Evolutionary conservation across 1,284 basidiomycete species (phyloP), one percentile per base, ranked within the genome.

Genomic region (Vanrija sp.): DNA sequence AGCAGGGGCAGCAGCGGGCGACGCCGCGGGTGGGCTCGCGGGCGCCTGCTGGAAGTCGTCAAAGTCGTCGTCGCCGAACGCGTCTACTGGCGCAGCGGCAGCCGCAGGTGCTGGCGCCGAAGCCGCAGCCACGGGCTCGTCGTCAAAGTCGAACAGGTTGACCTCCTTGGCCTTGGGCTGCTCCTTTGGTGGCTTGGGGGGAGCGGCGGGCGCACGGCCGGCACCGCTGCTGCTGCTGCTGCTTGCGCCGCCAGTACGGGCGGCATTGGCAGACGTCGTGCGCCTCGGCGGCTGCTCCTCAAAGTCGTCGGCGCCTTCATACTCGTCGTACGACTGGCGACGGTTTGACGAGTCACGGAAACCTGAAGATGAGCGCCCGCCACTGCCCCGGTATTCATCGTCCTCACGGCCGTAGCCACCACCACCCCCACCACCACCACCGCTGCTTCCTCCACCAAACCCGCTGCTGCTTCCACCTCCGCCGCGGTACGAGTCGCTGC

Each of bases 301-400:
- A 61, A 98, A 96, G 69, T 93, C 90, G 52, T 96, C 96, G 1
- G 96, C 95, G 4, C 95, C 96, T 64, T 97, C 89, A 73, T 98
- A 98, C 73, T 97, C 95, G 65, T 98, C 94, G 38, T 65, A 73
- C 25, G 65, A 63, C 25, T 47, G 49, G 45, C 53, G 52, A n/a
- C 37, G n/a, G 31, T 36, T 41, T 18, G n/a, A 20, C 9, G 41
- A 27, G 47, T 57, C 55, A 8, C 44, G 46, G 51, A 53, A 57
- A 16, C 23, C 23, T 18, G 46, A 42, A 15, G 46, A 45, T 31
- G 44, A 46, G 5, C 51, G 45, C 43, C 46, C 38, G 31, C 52
- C 41, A 19, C 53, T 36, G 6, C 47, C 49, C 15, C 53, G 53
- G 51, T 54, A 64, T 53, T 62, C 59, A 59, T 67, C 65, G 41